Percentiles rank a stretch among this genome's conserved stretches.
Evolutionary conservation across 148 eudicot genomes (phyloP).

Genomic region (Cornus kousa): DNA sequence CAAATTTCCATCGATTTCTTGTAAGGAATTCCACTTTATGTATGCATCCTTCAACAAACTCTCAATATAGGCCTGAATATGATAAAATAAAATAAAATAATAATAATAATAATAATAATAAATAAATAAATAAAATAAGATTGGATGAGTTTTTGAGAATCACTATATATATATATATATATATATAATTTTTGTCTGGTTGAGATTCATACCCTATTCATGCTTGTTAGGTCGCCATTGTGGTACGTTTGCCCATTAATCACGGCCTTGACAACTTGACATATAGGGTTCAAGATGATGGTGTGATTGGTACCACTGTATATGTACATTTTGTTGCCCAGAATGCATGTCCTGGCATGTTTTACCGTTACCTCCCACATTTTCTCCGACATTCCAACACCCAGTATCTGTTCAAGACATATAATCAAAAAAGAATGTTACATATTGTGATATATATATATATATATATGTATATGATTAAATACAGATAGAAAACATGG

Average conservation of each 20-base stretch:
- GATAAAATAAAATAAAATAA: not conserved
- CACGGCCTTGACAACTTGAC: constrained; percentile 46
- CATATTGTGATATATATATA: too few relatives aligned
- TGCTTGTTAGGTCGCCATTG: constrained; percentile 13
- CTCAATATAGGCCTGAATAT: constrained; percentile 28
- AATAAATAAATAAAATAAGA: too few relatives aligned
- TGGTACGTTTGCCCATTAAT: constrained; percentile 33
- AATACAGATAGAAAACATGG: not conserved
- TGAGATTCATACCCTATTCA: constrained; percentile 23
- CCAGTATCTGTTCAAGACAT: constrained; percentile 44
- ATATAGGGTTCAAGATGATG: constrained; percentile 46
- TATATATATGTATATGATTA: too few relatives aligned
- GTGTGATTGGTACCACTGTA: constrained; percentile 25
- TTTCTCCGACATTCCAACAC: constrained; percentile 63
- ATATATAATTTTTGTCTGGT: not conserved
- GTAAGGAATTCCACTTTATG: constrained; percentile 36
- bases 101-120: too few relatives aligned
- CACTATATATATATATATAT: too few relatives aligned
- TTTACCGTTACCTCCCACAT: constrained; percentile 63
- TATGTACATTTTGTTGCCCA: constrained; percentile 47
- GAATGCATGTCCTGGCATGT: constrained; percentile 58
- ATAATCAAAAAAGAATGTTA: not conserved
- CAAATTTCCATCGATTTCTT: constrained; percentile 32
- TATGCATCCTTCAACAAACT: constrained; percentile 35
- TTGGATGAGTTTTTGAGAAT: too few relatives aligned